Evolutionary conservation across 2,329 filamentous ascomycete genomes (phyloP).

Genomic region (Falciphora oryzae): DNA sequence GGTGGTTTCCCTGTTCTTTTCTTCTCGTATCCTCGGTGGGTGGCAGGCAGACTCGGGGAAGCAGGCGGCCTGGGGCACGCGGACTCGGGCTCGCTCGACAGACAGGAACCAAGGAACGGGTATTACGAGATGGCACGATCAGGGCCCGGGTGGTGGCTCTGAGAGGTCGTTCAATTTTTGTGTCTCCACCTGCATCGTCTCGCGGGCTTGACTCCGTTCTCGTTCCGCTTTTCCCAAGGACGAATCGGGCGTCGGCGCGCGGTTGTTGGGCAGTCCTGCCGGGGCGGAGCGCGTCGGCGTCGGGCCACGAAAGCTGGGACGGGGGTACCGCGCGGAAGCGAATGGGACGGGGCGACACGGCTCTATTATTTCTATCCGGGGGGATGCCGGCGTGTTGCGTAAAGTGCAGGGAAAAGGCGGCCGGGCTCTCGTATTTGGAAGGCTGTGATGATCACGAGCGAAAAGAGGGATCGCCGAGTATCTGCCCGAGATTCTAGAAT

Average conservation of each 20-base stretch:
- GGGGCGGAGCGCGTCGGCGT: background rate
- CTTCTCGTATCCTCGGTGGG: background rate
- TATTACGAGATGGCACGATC: background rate
- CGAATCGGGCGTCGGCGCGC: background rate
- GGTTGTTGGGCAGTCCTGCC: background rate
- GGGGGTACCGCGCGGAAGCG: no score
- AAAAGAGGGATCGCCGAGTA: background rate
- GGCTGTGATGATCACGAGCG: constrained; percentile 1
- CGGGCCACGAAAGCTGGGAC: background rate
- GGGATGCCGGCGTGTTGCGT: no score
- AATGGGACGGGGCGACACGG: no score
- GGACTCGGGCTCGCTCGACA: background rate
- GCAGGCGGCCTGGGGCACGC: no score
- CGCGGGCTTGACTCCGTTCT: background rate
- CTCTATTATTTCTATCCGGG: background rate
- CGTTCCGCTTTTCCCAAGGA: background rate
- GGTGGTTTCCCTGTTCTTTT: background rate
- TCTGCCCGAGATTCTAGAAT: background rate
- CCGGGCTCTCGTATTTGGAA: background rate
- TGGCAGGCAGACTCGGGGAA: no score
- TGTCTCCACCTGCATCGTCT: constrained; percentile 1
- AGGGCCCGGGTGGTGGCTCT: background rate
- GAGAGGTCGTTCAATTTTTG: background rate
- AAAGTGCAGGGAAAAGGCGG: background rate
- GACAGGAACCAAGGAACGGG: background rate